A percentile compares a stretch with the other conserved stretches of the same genome.
Conservation (phyloP, 2,329 filamentous ascomycete species). For the Amphichorda felina region DNA sequence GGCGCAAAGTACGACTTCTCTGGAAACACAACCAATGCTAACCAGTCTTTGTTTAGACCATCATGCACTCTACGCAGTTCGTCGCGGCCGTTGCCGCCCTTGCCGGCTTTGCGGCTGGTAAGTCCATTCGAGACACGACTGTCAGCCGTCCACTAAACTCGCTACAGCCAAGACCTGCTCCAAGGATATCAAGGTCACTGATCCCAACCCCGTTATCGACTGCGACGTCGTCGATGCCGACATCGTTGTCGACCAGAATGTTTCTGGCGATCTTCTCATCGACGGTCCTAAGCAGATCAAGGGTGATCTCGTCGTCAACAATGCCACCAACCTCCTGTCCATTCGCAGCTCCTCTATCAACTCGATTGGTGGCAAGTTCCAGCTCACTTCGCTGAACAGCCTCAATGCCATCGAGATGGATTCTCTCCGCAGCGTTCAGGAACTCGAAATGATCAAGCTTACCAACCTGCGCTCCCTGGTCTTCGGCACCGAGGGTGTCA, state of each 20-base stretch:
- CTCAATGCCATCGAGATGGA: constrained; percentile 60
- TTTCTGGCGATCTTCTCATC: constrained; percentile 48
- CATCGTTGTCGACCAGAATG: constrained; percentile 48
- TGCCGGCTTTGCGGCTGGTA: constrained; percentile 29
- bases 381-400: constrained; percentile 53
- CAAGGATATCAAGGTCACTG: constrained; percentile 49
- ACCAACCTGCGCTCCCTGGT: constrained; percentile 38
- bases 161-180: constrained; percentile 22
- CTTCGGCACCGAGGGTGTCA: constrained; percentile 45
- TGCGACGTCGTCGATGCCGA: constrained; percentile 62
- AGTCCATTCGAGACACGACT: constrained; percentile 7
- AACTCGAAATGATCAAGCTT: constrained; percentile 61
- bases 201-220: constrained; percentile 47
- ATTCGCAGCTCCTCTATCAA: constrained; percentile 50
- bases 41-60: constrained; percentile 16
- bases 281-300: constrained; percentile 44
- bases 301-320: constrained; percentile 50
- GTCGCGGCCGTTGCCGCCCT: constrained; percentile 33
- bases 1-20: background rate
- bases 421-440: constrained; percentile 50
- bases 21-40: background rate
- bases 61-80: constrained; percentile 33
- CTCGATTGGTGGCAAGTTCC: constrained; percentile 59
- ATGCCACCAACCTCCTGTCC: constrained; percentile 43
- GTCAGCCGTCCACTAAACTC: background rate